Percentiles rank a stretch among this genome's conserved stretches.
phyloP scores from a whole-genome alignment of 139 green algal species.

The Chlorella sp. region DNA sequence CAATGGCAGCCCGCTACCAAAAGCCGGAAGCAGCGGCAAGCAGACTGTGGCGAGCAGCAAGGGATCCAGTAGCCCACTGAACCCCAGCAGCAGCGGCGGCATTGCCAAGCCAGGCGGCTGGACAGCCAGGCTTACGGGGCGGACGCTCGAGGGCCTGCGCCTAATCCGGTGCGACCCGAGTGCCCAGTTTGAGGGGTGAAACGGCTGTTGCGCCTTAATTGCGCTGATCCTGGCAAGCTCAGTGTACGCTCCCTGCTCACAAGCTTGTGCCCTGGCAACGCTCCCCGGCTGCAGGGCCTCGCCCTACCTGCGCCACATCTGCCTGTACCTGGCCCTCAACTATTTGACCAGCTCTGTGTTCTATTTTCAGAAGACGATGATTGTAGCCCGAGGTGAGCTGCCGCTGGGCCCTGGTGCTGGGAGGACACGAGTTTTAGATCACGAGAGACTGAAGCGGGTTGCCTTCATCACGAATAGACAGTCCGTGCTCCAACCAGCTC shows the following conservation, averaged over 20 bases:
- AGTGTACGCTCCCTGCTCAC: neutral
- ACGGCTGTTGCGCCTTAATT: neutral
- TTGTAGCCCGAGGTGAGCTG: constrained; percentile 46
- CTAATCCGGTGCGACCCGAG: constrained; percentile 53
- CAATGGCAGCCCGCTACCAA: neutral
- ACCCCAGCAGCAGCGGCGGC: neutral
- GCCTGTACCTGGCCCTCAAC: constrained; percentile 71
- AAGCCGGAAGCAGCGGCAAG: neutral
- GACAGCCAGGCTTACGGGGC: constrained; percentile 9
- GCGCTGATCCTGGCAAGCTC: neutral
- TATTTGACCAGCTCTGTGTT: constrained; percentile 66
- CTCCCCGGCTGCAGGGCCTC: constrained; percentile 32
- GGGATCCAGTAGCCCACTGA: neutral
- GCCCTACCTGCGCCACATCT: constrained; percentile 71
- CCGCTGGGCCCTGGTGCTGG: neutral
- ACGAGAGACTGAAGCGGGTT: too few species aligned
- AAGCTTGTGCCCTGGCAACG: neutral
- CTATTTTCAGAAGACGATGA: constrained; percentile 78
- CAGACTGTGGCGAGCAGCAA: neutral
- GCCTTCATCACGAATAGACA: too few species aligned
- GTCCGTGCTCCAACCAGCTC: neutral
- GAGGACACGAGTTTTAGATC: too few species aligned
- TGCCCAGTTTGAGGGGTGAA: too few species aligned
- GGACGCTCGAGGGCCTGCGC: constrained; percentile 51
- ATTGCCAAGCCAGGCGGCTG: neutral